phyloP scores from a whole-genome alignment of 805 yeast species.

The Candida insectalens region DNA sequence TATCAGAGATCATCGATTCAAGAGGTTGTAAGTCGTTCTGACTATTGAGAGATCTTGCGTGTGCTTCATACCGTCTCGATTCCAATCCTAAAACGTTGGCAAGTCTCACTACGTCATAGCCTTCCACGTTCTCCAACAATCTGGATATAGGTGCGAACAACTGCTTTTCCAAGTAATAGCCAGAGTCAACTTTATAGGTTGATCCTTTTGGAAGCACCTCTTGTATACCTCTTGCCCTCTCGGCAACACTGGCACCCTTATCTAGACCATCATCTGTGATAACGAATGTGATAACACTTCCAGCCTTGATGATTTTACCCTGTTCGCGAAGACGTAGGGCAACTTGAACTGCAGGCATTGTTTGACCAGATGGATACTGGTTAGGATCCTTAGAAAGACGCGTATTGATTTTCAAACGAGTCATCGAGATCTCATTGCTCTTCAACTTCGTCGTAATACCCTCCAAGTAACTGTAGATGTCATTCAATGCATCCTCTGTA shows the following conservation, averaged over 20 bases:
- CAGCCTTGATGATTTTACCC: constrained; percentile 83
- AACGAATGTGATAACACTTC: constrained; percentile 82
- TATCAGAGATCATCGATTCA: constrained; percentile 72
- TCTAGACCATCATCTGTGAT: constrained; percentile 42
- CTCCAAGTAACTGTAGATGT: constrained; percentile 64
- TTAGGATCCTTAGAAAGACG: constrained; percentile 81
- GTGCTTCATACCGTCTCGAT: constrained; percentile 45
- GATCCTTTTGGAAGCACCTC: constrained; percentile 52
- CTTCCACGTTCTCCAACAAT: constrained; percentile 75
- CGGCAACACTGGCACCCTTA: constrained; percentile 43
- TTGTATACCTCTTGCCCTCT: constrained; percentile 73
- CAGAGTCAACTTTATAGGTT: constrained; percentile 58
- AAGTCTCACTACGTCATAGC: constrained; percentile 70
- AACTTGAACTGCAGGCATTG: constrained; percentile 83
- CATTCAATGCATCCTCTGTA: constrained; percentile 64
- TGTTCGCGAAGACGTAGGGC: constrained; percentile 73
- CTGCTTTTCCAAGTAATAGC: constrained; percentile 79
- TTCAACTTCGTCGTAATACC: constrained; percentile 48
- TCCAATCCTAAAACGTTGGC: constrained; percentile 77
- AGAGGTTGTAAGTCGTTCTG: constrained; percentile 50
- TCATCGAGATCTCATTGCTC: constrained; percentile 50
- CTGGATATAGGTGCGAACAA: constrained; percentile 86
- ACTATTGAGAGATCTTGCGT: constrained; percentile 30
- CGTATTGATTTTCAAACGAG: constrained; percentile 74
- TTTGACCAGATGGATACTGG: constrained; percentile 70